phyloP scores from a whole-genome alignment of 2,329 filamentous ascomycete genomes.

The Bipolaris victoriae region DNA sequence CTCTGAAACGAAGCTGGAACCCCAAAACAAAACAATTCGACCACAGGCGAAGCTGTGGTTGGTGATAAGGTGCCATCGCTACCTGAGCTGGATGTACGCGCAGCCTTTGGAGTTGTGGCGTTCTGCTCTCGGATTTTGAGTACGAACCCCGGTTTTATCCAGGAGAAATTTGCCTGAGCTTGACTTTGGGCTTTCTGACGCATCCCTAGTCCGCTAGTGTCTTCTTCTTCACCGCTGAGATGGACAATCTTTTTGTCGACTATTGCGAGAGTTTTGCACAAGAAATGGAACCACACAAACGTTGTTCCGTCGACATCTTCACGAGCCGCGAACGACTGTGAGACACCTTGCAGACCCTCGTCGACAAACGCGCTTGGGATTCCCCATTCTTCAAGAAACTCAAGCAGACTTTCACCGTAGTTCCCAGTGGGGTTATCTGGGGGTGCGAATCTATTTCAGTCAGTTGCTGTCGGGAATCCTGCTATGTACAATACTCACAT shows the following conservation, averaged over 20 bases:
- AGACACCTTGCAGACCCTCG: slow-evolving; percentile 34
- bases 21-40: slow-evolving; percentile 42
- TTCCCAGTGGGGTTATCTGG: slow-evolving; percentile 24
- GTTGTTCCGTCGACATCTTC: slow-evolving; percentile 23
- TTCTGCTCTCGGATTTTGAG: slow-evolving; percentile 24
- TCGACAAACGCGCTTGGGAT: slow-evolving; percentile 36
- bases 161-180: slow-evolving; percentile 33
- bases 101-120: slow-evolving; percentile 2
- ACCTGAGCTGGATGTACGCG: slow-evolving; percentile 20
- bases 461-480: background rate
- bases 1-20: slow-evolving; percentile 25
- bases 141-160: slow-evolving; percentile 37
- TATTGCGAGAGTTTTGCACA: slow-evolving; percentile 33
- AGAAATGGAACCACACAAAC: slow-evolving; percentile 39
- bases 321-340: slow-evolving; percentile 37
- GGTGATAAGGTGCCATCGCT: slow-evolving; percentile 18
- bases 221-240: background rate
- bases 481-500: slow-evolving; percentile 19
- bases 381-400: slow-evolving; percentile 27
- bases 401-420: slow-evolving; percentile 12
- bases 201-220: background rate
- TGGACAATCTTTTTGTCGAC: slow-evolving; percentile 17
- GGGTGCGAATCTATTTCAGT: slow-evolving; percentile 31
- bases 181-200: slow-evolving; percentile 8
- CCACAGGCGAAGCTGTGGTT: background rate